Evolutionary conservation across 495 filamentous ascomycete species (phyloP).

Genomic region (Xylona heveae): DNA sequence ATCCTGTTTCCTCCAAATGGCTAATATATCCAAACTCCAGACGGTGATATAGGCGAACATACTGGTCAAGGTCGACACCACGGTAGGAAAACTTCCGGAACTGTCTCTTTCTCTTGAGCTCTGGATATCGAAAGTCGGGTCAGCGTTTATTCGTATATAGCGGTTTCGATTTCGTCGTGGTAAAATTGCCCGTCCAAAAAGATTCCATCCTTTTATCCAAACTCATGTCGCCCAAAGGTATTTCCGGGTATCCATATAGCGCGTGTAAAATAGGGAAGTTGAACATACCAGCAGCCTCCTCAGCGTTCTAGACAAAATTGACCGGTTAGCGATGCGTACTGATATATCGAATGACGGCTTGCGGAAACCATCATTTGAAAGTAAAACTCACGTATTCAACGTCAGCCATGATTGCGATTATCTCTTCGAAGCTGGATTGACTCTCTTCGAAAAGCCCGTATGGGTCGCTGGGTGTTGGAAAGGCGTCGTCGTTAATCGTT

Average conservation of each 20-base stretch:
- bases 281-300: slow-evolving; percentile 74
- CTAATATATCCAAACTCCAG: slow-evolving; percentile 1
- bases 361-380: slow-evolving; percentile 3
- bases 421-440: too few relatives aligned
- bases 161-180: too few relatives aligned
- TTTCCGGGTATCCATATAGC: background rate
- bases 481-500: too few relatives aligned
- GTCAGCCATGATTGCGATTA: slow-evolving; percentile 93
- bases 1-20: background rate
- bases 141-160: slow-evolving; percentile 18
- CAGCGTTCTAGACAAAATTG: slow-evolving; percentile 45
- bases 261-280: background rate
- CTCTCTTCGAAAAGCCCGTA: background rate
- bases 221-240: slow-evolving; percentile 6
- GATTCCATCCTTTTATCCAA: slow-evolving; percentile 13
- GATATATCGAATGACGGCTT: slow-evolving; percentile 4
- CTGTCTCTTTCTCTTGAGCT: slow-evolving; percentile 97
- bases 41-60: slow-evolving; percentile 23
- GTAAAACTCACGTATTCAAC: slow-evolving; percentile 60
- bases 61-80: slow-evolving; percentile 98
- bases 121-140: slow-evolving; percentile 23
- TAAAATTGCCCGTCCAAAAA: too few relatives aligned
- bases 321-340: slow-evolving; percentile 1
- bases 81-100: slow-evolving; percentile 99
- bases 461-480: background rate